Base-by-base conservation (phyloP, 192 early-diverging fungal species). In the Linderina pennispora region DNA sequence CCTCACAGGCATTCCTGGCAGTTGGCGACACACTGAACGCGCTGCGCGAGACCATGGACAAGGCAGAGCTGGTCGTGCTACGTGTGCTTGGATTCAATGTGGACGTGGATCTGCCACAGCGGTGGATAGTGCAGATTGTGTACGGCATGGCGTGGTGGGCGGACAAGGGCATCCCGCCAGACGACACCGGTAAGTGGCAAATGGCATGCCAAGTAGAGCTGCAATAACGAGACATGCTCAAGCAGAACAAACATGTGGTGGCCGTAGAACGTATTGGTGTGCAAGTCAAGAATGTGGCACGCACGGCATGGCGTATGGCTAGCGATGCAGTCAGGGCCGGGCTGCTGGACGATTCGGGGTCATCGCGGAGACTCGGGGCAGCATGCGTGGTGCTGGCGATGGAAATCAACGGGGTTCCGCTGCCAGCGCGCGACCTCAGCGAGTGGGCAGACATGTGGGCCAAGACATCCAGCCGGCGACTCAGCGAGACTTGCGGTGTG, bases 121-220 rank as follows among this genome's bases (percentile, higher is more conserved):
- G 15, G 20, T 64, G 61, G 61, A 56, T 56, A 6, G 43, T 45
- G 0, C 40, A 31, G 8, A 64, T 56, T 3, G 14, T 64, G 11
- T 44, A 64, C 45, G 61, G 61, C n/a, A 56, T 56, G 61, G 45
- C 45, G n/a, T 64, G 61, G 61, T 64, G 61, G 53, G 45, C 39
- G 16, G 23, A 38, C 35, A 56, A 48, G 22, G 61, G 61, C 31
- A 9, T 28, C 10, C 62, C 62, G 13, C 50, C 62, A 7, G 47
- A 45, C 5, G 53, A 65, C n/a, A 58, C 55, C 0, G 28, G 28
- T 31, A 31, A 11, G 28, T 11, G 5, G n/a, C n/a, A n/a, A n/a
- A n/a, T n/a, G n/a, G n/a, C n/a, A n/a, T n/a, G n/a, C n/a, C n/a
- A n/a, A n/a, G n/a, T n/a, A n/a, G n/a, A n/a, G 28, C 5, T 31